These are phyloP conservation scores for Wallacemonas sp. DNA, from an alignment of 208 protist genomes.

Conservation along the genomic window DNA sequence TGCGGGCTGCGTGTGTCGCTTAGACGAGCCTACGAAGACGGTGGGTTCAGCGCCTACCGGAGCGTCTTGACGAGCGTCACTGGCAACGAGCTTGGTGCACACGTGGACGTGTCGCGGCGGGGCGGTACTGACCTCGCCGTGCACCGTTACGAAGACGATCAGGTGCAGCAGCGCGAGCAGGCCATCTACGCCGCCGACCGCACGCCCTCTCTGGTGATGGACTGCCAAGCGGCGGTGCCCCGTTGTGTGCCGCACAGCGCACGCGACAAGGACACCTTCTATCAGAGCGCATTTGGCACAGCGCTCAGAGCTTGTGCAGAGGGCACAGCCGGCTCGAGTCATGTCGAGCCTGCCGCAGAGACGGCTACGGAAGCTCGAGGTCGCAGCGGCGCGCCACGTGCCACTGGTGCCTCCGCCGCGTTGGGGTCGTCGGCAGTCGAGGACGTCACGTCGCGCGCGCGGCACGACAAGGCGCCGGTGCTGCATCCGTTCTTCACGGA, in stretches of 20 bases:
- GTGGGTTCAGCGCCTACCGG: neutral
- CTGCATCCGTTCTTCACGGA: conserved; percentile 1
- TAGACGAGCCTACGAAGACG: neutral
- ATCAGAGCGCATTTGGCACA: no score
- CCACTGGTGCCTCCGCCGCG: no score
- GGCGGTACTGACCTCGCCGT: neutral
- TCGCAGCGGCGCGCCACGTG: no score
- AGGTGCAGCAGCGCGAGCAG: neutral
- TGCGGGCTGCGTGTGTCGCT: neutral
- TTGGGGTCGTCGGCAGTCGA: no score
- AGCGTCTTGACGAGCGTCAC: neutral
- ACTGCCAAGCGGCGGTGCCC: conserved; percentile 1
- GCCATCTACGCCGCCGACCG: neutral
- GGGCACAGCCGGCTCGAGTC: no score
- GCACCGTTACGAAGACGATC: neutral
- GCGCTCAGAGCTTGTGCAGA: no score
- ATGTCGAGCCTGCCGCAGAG: conserved; percentile 3
- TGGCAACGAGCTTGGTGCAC: neutral
- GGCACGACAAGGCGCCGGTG: neutral
- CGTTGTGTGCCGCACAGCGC: neutral
- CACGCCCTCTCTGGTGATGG: neutral
- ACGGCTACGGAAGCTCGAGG: no score
- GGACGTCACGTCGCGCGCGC: no score
- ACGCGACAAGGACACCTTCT: no score
- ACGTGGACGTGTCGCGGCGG: neutral